Evolutionary conservation across 176 grass and related monocot species (phyloP).

Genomic region (Hsuehochloa calcarea): DNA sequence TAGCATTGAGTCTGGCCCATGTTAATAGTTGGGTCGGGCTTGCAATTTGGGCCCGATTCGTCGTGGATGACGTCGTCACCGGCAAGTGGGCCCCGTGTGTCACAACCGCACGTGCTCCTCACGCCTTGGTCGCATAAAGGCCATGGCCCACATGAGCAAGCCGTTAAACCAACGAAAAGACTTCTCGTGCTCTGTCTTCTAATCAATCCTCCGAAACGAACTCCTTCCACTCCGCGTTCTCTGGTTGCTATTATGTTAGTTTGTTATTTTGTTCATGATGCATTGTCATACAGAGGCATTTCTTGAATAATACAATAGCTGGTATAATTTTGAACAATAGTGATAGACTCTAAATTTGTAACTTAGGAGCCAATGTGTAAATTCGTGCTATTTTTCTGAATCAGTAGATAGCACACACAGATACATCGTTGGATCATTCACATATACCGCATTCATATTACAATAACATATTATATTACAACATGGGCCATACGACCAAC

Average conservation of each 20-base stretch:
- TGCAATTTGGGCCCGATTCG: not conserved
- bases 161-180: conserved; percentile 24
- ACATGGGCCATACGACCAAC: too few species aligned
- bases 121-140: not conserved
- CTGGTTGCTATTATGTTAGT: not conserved
- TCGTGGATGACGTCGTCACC: not conserved
- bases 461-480: too few species aligned
- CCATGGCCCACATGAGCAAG: not conserved
- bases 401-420: too few species aligned
- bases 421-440: too few species aligned
- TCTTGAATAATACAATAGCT: not conserved
- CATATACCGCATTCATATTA: too few species aligned
- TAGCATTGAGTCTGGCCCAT: not conserved
- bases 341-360: too few species aligned
- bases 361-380: too few species aligned
- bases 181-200: not conserved
- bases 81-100: not conserved
- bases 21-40: not conserved
- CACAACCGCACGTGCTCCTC: not conserved
- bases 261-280: not conserved
- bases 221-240: not conserved
- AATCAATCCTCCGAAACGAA: not conserved
- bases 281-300: not conserved
- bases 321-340: not conserved
- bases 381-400: too few species aligned